Base-by-base conservation (phyloP, 2,329 filamentous ascomycete genomes). In the Penicillium olsonii region DNA sequence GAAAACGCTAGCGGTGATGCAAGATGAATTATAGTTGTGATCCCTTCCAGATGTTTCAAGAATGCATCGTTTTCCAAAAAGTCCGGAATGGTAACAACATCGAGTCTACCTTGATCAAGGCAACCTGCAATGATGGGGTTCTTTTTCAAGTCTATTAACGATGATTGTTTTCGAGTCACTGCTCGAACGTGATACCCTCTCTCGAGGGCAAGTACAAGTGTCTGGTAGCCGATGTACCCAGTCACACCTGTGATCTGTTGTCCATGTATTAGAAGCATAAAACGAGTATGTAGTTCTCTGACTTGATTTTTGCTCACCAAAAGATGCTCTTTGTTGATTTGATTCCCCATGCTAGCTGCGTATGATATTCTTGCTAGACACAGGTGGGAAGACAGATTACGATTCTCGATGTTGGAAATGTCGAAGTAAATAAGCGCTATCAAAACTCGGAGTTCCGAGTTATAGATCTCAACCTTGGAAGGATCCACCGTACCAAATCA, bases 161-260 rank as follows among this genome's bases (percentile, higher is more conserved):
- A n/a, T n/a, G n/a, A n/a, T n/a, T n/a, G n/a, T 15, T 44, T 37
- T 8, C 42, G 42, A 11, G 37, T 15, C 17, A 44, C 14, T n/a
- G 33, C 42, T 3, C 42, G 42, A 27, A 44, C 42, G 11, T 15
- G 42, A 20, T 44, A 37, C 11, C 33, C 42, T 29, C 42, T 37
- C 37, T 20, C 12, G 5, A 44, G 42, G 2, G 42, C 42, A 19
- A 37, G 19, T 29, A 15, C 37, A 6, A 44, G 24, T 2, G 42
- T 44, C 12, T 37, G 35, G 22, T 37, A 44, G 18, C 42, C 42
- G 15, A 44, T 44, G 11, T 44, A 44, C 5, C 42, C 33, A 44
- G 15, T 44, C 2, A 37, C 42, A n/a, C 45, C 45, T 27, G 37
- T 47, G 14, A 47, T 47, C 45, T 47, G 9, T 17, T 47, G 15